Percentiles rank a stretch among this genome's conserved stretches.
phyloP scores from a whole-genome alignment of 495 filamentous ascomycete genomes.

The Astrocystis sublimbata region DNA sequence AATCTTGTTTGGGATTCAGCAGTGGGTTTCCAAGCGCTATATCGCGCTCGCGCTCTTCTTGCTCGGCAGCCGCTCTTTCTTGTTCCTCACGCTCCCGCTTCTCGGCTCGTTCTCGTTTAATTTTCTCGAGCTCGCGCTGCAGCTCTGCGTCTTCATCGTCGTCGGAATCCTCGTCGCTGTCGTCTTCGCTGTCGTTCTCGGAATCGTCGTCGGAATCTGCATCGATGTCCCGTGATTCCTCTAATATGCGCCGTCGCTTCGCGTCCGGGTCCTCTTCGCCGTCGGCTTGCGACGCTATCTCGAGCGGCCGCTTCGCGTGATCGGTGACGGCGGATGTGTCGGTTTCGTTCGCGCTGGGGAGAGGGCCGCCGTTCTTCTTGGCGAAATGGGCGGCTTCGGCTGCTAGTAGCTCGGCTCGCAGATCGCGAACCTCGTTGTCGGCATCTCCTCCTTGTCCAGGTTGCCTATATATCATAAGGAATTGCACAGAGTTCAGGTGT shows the following conservation, averaged over 20 bases:
- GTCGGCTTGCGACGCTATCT: constrained; percentile 39
- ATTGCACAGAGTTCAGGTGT: not conserved
- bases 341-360: constrained; percentile 39
- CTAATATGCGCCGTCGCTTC: constrained; percentile 83
- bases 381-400: constrained; percentile 87
- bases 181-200: constrained; percentile 57
- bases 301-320: constrained; percentile 67
- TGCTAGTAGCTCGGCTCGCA: constrained; percentile 84
- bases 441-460: constrained; percentile 85
- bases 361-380: constrained; percentile 68
- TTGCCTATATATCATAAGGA: constrained; percentile 52
- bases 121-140: constrained; percentile 90
- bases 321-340: constrained; percentile 37
- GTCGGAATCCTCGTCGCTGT: constrained; percentile 68
- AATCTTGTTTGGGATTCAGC: constrained; percentile 71
- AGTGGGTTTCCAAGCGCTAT: constrained; percentile 93
- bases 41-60: constrained; percentile 80
- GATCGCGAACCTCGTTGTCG: constrained; percentile 79
- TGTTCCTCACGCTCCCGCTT: constrained; percentile 83
- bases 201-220: constrained; percentile 76
- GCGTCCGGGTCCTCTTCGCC: constrained; percentile 72
- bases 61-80: constrained; percentile 72
- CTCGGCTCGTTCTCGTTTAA: constrained; percentile 85
- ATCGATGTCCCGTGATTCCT: constrained; percentile 87
- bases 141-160: constrained; percentile 91